A percentile compares a stretch with the other conserved stretches of the same genome.
These are phyloP conservation scores for Paraleonurus japonicus DNA, from an alignment of 257 asterid genomes.

Conservation along the genomic window DNA sequence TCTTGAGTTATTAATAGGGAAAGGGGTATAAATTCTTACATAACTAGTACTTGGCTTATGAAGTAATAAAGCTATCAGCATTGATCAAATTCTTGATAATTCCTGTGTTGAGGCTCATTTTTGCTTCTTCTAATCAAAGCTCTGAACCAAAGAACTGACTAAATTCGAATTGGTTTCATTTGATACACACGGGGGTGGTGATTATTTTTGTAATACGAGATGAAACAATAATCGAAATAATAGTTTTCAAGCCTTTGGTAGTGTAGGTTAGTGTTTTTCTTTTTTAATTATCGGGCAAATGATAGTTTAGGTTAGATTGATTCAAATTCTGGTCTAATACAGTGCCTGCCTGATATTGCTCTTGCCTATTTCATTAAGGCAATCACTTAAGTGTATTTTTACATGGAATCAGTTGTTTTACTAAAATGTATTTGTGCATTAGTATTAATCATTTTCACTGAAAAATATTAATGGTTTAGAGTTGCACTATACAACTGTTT, in stretches of 20 bases:
- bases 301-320: neutral
- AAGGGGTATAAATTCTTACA: neutral
- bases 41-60: neutral
- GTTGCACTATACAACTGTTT: too few species aligned
- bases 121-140: too few species aligned
- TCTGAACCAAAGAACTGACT: too few species aligned
- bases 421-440: too few species aligned
- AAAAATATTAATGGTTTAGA: too few species aligned
- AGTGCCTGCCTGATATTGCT: neutral
- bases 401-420: neutral
- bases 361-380: neutral
- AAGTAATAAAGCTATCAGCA: neutral
- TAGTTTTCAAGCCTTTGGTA: neutral
- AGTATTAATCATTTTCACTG: too few species aligned
- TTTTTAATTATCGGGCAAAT: too few species aligned
- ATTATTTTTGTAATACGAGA: too few species aligned
- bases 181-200: neutral
- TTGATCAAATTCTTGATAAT: neutral
- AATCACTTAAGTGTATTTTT: too few species aligned
- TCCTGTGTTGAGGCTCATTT: neutral
- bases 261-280: too few species aligned
- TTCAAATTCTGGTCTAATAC: neutral
- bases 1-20: neutral
- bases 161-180: too few species aligned
- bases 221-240: neutral